Conservation (phyloP, 2,329 filamentous ascomycete genomes). For the Cercospora zeina region DNA sequence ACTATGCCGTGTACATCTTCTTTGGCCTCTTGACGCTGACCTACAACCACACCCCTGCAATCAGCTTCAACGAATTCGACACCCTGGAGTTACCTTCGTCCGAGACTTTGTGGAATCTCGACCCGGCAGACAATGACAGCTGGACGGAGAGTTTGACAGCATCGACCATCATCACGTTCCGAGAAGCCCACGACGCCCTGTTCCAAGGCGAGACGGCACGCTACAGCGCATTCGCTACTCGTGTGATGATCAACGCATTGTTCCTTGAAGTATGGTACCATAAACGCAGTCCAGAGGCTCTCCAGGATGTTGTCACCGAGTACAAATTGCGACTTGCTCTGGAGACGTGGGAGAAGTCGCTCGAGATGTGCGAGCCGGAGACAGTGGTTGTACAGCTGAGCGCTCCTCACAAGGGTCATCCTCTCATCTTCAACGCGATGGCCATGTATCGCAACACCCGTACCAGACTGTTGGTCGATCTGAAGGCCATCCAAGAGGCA, state of each 20-base stretch:
- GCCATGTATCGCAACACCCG: conserved; percentile 94
- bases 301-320: conserved; percentile 96
- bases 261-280: conserved; percentile 99
- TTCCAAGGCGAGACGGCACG: conserved; percentile 89
- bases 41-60: conserved; percentile 96
- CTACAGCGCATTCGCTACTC: conserved; percentile 95
- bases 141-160: conserved; percentile 78
- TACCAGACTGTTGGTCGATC: conserved; percentile 86
- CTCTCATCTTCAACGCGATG: conserved; percentile 96
- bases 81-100: conserved; percentile 88
- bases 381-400: conserved; percentile 83
- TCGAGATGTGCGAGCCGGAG: conserved; percentile 91
- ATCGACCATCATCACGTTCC: conserved; percentile 78
- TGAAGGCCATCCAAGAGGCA: conserved; percentile 94
- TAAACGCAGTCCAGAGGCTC: conserved; percentile 94
- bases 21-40: conserved; percentile 92
- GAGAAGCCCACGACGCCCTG: conserved; percentile 89
- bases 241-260: conserved; percentile 97
- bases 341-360: conserved; percentile 98
- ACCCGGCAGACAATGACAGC: conserved; percentile 71
- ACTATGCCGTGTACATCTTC: conserved; percentile 99
- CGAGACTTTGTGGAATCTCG: conserved; percentile 90
- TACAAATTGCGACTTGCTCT: conserved; percentile 94
- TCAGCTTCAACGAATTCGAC: conserved; percentile 98
- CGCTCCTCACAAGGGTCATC: conserved; percentile 92